phyloP scores from a whole-genome alignment of 495 filamentous ascomycete species.

The Parathielavia hyrcaniae region DNA sequence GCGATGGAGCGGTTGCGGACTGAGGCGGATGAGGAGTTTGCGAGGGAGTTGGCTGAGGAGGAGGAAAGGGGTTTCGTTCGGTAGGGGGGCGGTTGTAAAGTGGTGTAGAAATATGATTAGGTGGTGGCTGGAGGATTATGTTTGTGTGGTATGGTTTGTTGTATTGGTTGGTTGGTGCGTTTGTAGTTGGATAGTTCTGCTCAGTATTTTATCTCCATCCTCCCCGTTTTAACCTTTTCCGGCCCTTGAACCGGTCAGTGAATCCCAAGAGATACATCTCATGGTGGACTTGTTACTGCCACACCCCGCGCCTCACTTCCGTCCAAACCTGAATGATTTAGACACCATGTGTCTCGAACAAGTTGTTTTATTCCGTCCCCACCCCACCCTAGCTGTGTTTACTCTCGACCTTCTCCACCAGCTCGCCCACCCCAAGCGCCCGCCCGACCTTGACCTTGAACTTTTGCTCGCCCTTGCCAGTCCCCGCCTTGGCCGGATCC shows the following conservation, averaged over 20 bases:
- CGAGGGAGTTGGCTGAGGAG: constrained; percentile 32
- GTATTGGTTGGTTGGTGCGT: neutral
- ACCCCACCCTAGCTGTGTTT: constrained; percentile 29
- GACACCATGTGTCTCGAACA: neutral
- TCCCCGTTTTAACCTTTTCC: no score
- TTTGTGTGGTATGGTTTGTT: neutral
- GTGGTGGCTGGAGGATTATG: neutral
- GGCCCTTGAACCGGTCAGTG: no score
- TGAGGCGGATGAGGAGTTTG: constrained; percentile 35
- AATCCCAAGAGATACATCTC: no score
- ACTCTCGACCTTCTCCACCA: constrained; percentile 75
- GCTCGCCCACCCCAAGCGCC: constrained; percentile 70
- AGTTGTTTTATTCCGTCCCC: constrained; percentile 15
- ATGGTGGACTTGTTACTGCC: no score
- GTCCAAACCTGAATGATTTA: no score
- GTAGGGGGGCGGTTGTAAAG: neutral
- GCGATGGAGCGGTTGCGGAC: constrained; percentile 23
- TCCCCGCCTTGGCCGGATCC: constrained; percentile 29
- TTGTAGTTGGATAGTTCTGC: neutral
- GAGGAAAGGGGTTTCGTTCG: constrained; percentile 25
- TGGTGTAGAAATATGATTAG: neutral
- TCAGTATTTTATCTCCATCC: neutral
- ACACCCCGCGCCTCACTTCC: no score
- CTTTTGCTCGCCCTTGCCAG: constrained; percentile 34
- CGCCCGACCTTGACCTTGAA: constrained; percentile 73